phyloP scores from a whole-genome alignment of 345 rosid species.

The Odontarrhena argentea region DNA sequence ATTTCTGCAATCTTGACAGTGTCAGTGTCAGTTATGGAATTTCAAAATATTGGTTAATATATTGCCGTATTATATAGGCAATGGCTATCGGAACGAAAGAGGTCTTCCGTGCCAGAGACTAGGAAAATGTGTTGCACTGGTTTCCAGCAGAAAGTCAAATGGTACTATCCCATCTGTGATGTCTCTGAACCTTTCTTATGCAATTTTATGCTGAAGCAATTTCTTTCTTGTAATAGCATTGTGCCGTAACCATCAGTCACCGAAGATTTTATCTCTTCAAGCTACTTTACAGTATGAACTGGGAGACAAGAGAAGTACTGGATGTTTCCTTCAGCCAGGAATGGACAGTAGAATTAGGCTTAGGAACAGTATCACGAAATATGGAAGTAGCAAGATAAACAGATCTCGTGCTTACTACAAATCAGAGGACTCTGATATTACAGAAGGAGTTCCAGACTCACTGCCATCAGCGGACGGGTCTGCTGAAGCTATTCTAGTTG shows the following conservation, averaged over 20 bases:
- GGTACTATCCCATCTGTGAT: constrained; percentile 23
- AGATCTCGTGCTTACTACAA: constrained; percentile 64
- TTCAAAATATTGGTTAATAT: not conserved
- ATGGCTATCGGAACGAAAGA: constrained; percentile 40
- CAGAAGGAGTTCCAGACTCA: constrained; percentile 56
- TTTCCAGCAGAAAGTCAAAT: constrained; percentile 42
- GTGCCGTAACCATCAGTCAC: constrained; percentile 34
- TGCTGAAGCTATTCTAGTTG: constrained; percentile 57
- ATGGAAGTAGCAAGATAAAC: constrained; percentile 33
- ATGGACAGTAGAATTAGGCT: constrained; percentile 27
- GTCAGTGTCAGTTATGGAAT: not conserved
- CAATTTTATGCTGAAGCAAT: constrained; percentile 33
- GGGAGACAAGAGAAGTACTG: constrained; percentile 39
- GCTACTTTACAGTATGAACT: constrained; percentile 36
- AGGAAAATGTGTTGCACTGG: constrained; percentile 28
- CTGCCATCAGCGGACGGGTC: constrained; percentile 54
- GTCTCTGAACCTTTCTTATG: not conserved
- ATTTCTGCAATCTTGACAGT: not conserved
- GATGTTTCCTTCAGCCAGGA: constrained; percentile 39
- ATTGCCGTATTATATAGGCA: constrained; percentile 48
- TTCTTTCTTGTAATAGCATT: constrained; percentile 29
- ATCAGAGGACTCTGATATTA: constrained; percentile 77
- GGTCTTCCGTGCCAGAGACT: constrained; percentile 31
- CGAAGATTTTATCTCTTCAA: constrained; percentile 33
- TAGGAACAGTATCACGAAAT: constrained; percentile 25